phyloP scores from a whole-genome alignment of 192 early-diverging fungal species.

The Diversispora eburnea region DNA sequence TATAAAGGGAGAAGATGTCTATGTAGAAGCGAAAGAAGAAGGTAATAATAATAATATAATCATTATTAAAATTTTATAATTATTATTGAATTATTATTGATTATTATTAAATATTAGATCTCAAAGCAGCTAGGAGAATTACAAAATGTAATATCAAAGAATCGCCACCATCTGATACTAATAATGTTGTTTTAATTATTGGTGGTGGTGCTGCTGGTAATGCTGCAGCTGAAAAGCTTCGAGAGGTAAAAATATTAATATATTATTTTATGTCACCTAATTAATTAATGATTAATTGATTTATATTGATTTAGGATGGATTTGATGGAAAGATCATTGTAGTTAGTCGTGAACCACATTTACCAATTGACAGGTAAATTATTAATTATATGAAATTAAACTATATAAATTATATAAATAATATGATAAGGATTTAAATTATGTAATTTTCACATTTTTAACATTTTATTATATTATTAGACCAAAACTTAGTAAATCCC shows the following conservation, averaged over 20 bases:
- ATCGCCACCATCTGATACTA: conserved; percentile 17
- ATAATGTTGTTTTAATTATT: conserved; percentile 42
- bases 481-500: conserved; percentile 53
- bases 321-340: conserved; percentile 47
- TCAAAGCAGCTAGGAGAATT: conserved; percentile 23
- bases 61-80: no score
- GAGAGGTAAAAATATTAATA: conserved; percentile 34
- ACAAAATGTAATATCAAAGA: conserved; percentile 19
- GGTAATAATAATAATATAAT: conserved; percentile 8
- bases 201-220: conserved; percentile 55
- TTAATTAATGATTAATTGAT: neutral
- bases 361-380: conserved; percentile 51
- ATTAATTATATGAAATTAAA: no score
- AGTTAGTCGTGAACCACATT: conserved; percentile 46
- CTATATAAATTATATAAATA: no score
- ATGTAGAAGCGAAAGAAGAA: conserved; percentile 35
- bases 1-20: conserved; percentile 38
- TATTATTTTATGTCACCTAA: neutral
- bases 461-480: conserved; percentile 22
- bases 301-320: conserved; percentile 34
- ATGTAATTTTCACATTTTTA: no score
- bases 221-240: conserved; percentile 42
- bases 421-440: no score
- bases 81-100: neutral
- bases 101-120: neutral